Evolutionary conservation across 192 early-diverging fungal genomes (phyloP).

Genomic region (Backusella morwellensis): DNA sequence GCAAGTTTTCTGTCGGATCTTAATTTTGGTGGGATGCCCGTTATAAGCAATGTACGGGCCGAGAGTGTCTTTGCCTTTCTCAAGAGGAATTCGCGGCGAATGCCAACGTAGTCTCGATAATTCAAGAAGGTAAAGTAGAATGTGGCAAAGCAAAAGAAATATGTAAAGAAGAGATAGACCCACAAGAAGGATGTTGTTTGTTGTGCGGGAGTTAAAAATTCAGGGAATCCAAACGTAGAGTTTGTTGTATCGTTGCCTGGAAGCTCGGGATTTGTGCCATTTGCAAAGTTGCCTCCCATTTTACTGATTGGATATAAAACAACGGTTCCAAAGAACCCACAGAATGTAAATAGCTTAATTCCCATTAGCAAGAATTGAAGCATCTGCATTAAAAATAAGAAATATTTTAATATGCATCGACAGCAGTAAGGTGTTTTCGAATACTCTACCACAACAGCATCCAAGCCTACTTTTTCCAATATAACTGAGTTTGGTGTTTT

Average conservation of each 20-base stretch:
- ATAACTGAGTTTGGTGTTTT: constrained; percentile 41
- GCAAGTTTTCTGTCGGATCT: constrained; percentile 53
- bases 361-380: constrained; percentile 51
- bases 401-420: not conserved
- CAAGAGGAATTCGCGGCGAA: constrained; percentile 45
- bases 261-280: constrained; percentile 20
- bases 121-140: constrained; percentile 50
- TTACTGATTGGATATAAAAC: constrained; percentile 48
- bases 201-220: not conserved
- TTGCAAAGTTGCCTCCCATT: constrained; percentile 30
- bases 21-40: constrained; percentile 60
- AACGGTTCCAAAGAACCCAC: constrained; percentile 45
- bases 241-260: constrained; percentile 5
- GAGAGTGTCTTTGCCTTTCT: constrained; percentile 38
- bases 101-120: constrained; percentile 47
- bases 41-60: constrained; percentile 69
- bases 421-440: not conserved
- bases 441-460: constrained; percentile 52
- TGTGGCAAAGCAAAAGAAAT: constrained; percentile 47
- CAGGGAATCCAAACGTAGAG: not conserved
- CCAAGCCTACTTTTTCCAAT: constrained; percentile 52
- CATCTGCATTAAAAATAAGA: constrained; percentile 37
- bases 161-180: constrained; percentile 51
- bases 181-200: constrained; percentile 21
- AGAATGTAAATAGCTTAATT: constrained; percentile 46